Evolutionary conservation across 257 asterid genomes (phyloP).

Genomic region (Penstemon eatonii): DNA sequence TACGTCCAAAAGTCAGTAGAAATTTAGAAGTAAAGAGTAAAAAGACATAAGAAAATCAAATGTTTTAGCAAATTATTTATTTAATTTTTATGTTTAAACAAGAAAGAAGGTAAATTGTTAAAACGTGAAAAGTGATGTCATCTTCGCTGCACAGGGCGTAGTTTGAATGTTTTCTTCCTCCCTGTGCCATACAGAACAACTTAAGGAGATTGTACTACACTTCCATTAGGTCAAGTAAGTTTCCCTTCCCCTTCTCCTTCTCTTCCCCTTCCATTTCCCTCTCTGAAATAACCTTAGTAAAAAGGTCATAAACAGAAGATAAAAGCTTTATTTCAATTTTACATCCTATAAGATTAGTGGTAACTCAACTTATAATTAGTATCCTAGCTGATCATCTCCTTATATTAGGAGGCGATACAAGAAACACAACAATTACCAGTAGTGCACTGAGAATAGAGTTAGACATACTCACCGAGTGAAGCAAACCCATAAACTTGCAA

Average conservation of each 20-base stretch:
- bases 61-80: neutral
- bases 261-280: neutral
- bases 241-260: neutral
- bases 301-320: neutral
- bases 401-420: constrained; percentile 13
- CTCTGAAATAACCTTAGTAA: neutral
- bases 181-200: neutral
- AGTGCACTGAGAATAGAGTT: constrained; percentile 13
- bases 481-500: constrained; percentile 74
- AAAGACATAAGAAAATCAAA: neutral
- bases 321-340: neutral
- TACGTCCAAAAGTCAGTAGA: neutral
- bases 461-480: constrained; percentile 67
- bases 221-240: neutral
- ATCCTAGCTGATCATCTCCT: neutral
- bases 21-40: neutral
- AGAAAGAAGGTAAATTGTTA: no score
- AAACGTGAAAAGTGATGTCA: no score
- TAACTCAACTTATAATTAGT: constrained; percentile 9
- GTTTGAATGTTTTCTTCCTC: neutral
- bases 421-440: constrained; percentile 15
- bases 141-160: neutral
- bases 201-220: neutral
- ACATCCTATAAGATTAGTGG: neutral
- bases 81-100: no score